Percentiles rank a stretch among this genome's conserved stretches.
Conservation (phyloP, 768 basidiomycete species). For the Serendipita sp. region DNA sequence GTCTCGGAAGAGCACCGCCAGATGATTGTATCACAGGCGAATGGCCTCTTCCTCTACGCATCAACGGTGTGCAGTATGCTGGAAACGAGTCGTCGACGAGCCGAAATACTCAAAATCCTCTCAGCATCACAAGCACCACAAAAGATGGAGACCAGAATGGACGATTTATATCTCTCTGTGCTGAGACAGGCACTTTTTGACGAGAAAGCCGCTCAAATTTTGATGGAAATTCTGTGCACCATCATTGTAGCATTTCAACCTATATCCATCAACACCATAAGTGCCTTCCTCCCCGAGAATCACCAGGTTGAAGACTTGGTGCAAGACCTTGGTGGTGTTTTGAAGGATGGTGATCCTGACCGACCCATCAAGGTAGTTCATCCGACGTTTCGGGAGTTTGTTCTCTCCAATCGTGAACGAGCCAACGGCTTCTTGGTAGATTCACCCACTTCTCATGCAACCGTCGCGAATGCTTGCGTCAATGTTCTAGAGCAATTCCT, state of each 20-base stretch:
- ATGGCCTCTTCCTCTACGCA: neutral
- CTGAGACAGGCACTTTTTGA: neutral
- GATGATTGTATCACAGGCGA: neutral
- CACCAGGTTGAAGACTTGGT: neutral
- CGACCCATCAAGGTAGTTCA: neutral
- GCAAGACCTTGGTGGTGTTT: neutral
- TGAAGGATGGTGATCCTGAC: neutral
- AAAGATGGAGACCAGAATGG: neutral
- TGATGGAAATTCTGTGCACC: neutral
- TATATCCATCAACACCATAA: constrained; percentile 1
- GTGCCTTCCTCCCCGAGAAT: neutral
- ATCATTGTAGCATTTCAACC: constrained; percentile 3
- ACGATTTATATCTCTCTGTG: neutral
- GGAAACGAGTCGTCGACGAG: neutral
- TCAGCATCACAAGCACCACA: neutral
- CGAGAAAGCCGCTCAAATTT: neutral
- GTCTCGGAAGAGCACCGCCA: neutral
- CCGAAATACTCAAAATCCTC: neutral
- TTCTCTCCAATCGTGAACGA: neutral
- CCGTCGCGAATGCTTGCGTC: neutral
- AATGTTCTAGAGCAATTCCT: neutral
- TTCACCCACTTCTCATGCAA: neutral
- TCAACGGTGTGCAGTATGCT: neutral
- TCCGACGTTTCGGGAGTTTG: neutral
- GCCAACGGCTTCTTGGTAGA: neutral